phyloP scores from a whole-genome alignment of 2,329 filamentous ascomycete genomes.

The Fusarium sp. region DNA sequence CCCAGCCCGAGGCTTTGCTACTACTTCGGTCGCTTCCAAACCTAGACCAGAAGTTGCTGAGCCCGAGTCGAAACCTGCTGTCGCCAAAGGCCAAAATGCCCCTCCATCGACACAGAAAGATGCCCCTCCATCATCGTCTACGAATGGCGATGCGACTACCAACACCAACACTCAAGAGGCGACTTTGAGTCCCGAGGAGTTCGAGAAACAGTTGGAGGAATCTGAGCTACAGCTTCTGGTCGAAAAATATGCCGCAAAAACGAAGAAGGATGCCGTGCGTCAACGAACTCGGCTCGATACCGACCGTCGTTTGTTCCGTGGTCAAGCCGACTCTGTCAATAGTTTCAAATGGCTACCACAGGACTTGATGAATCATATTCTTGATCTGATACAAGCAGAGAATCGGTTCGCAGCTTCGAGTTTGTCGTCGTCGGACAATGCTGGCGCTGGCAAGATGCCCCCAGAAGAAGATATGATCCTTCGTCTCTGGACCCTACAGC shows the following conservation, averaged over 20 bases:
- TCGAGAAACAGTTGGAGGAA: slow-evolving; percentile 88
- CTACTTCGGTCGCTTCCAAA: slow-evolving; percentile 90
- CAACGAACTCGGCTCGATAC: slow-evolving; percentile 84
- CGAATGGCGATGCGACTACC: slow-evolving; percentile 41
- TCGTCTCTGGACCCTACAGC: slow-evolving; percentile 86
- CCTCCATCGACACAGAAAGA: slow-evolving; percentile 48
- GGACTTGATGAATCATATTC: slow-evolving; percentile 81
- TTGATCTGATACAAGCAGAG: slow-evolving; percentile 78
- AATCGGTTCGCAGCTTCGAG: slow-evolving; percentile 67
- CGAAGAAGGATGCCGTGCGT: slow-evolving; percentile 80
- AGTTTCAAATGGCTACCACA: slow-evolving; percentile 82
- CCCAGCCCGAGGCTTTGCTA: slow-evolving; percentile 91
- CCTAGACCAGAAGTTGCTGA: slow-evolving; percentile 70
- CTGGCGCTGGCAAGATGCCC: slow-evolving; percentile 64
- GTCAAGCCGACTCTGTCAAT: slow-evolving; percentile 79
- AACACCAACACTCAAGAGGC: slow-evolving; percentile 50
- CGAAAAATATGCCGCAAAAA: slow-evolving; percentile 84
- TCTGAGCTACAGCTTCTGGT: slow-evolving; percentile 90
- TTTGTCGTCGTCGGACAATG: slow-evolving; percentile 58
- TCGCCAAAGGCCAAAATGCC: slow-evolving; percentile 45
- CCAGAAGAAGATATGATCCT: slow-evolving; percentile 81
- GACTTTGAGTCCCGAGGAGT: slow-evolving; percentile 82
- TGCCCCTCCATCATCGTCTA: slow-evolving; percentile 48
- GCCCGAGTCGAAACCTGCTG: slow-evolving; percentile 46
- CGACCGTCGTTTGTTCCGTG: slow-evolving; percentile 83